Evolutionary conservation across 2,329 filamentous ascomycete species (phyloP).

Genomic region (Fusarium agapanthi): DNA sequence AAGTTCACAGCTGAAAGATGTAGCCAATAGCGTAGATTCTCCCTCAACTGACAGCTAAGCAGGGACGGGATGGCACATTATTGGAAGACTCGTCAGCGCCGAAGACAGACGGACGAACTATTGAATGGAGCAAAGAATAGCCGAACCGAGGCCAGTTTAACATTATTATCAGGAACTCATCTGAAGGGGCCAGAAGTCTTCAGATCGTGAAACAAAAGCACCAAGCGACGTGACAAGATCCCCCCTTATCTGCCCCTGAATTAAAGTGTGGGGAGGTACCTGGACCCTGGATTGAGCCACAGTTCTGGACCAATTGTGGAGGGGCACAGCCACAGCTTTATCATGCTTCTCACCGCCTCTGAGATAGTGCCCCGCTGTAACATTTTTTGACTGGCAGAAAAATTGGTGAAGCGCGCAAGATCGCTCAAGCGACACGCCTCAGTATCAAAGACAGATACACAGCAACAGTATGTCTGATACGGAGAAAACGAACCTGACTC

Average conservation of each 20-base stretch:
- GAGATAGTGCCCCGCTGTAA: slow-evolving; percentile 19
- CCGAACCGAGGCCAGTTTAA: background rate
- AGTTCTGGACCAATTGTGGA: background rate
- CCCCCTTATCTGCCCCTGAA: slow-evolving; percentile 36
- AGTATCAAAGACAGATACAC: background rate
- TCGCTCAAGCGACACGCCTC: slow-evolving; percentile 14
- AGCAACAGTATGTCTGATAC: slow-evolving; percentile 54
- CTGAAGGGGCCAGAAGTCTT: slow-evolving; percentile 14
- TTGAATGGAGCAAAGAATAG: slow-evolving; percentile 3
- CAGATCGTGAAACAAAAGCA: slow-evolving; percentile 31
- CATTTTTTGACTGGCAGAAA: slow-evolving; percentile 44
- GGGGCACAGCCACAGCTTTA: slow-evolving; percentile 26
- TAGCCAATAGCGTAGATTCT: slow-evolving; percentile 28
- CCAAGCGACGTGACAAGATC: slow-evolving; percentile 33
- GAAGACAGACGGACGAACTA: background rate
- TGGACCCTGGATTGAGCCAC: slow-evolving; percentile 41
- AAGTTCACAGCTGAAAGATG: slow-evolving; percentile 25
- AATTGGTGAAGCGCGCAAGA: slow-evolving; percentile 33
- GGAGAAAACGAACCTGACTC: slow-evolving; percentile 45
- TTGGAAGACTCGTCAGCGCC: slow-evolving; percentile 16
- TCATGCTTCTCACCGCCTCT: slow-evolving; percentile 30
- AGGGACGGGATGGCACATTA: slow-evolving; percentile 19
- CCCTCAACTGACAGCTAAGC: slow-evolving; percentile 18
- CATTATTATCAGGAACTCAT: slow-evolving; percentile 4
- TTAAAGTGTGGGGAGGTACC: slow-evolving; percentile 26